Evolutionary conservation across 2,329 filamentous ascomycete species (phyloP).

Genomic region (Lachnum nothofagi): DNA sequence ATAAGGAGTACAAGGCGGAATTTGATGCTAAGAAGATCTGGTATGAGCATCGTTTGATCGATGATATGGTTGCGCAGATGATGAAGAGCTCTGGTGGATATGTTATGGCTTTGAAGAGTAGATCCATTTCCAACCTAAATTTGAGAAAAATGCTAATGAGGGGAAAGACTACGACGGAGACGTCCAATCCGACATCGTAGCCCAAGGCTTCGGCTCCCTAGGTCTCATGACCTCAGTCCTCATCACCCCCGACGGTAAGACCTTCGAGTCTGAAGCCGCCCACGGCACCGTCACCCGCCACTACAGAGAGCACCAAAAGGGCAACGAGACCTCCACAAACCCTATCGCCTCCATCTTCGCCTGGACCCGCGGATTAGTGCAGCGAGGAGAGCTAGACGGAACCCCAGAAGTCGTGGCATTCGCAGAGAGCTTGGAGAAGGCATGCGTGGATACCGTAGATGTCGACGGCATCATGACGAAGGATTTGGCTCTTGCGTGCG

Average conservation of each 20-base stretch:
- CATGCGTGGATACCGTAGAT: conserved; percentile 91
- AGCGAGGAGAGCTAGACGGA: conserved; percentile 86
- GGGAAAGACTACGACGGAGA: conserved; percentile 91
- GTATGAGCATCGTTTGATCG: conserved; percentile 99
- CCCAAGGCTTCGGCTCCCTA: conserved; percentile 95
- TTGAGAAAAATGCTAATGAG: conserved; percentile 11
- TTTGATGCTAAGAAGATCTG: conserved; percentile 93
- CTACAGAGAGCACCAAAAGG: conserved; percentile 98
- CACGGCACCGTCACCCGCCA: conserved; percentile 98
- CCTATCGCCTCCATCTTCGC: conserved; percentile 98
- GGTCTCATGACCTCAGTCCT: conserved; percentile 98
- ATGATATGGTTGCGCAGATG: conserved; percentile 99
- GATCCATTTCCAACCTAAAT: conserved; percentile 30
- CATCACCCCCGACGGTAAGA: conserved; percentile 93
- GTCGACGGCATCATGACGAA: conserved; percentile 97
- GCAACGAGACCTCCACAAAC: conserved; percentile 94
- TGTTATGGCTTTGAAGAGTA: conserved; percentile 97
- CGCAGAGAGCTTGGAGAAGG: conserved; percentile 85
- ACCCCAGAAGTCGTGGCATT: conserved; percentile 91
- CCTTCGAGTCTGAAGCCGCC: conserved; percentile 94
- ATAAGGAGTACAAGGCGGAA: conserved; percentile 75
- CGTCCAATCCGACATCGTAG: conserved; percentile 96
- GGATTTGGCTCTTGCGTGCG: conserved; percentile 91
- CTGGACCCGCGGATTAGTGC: conserved; percentile 90
- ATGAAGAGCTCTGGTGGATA: conserved; percentile 97